Base-by-base conservation (phyloP, 495 filamentous ascomycete genomes). In the Penicillium nucicola region DNA sequence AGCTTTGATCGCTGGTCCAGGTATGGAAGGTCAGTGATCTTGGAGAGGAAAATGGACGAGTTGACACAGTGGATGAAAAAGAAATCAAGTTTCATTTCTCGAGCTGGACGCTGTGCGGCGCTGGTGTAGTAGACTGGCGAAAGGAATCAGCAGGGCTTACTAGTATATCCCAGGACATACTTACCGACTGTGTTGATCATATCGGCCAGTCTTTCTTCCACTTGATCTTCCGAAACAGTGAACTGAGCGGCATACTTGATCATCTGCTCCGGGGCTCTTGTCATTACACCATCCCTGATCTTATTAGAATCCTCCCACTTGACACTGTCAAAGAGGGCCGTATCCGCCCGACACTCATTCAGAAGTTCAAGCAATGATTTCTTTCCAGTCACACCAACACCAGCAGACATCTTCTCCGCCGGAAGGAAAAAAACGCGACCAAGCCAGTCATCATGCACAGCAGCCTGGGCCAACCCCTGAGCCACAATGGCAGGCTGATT, bases 401-500 rank as follows among this genome's bases (percentile, higher is more conserved):
- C 62, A 1, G 61, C 61, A 0, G 81, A 76, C 13, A 68, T 66
- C 56, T 77, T 62, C 58, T 92, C 88, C 0, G 76, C 69, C 0
- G 60, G 67, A 0, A 76, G 39, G 18, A 93, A 67, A 43, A 82
- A 69, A 1, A 77, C 11, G 42, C 45, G 13, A 25, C 64, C 67
- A 0, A 85, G 61, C 61, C 77, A 77, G 33, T 73, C 59, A 0
- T 71, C 67, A 56, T 89, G 84, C 6, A 87, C 78, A 3, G 85
- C 82, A 8, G 86, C 72, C 71, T 92, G 83, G 3, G 92, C 88
- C 5, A 95, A 76, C 2, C 71, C 91, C 76, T 93, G 84, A 2
- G 90, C 87, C 14, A 95, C 75, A 34, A 96, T 83, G 32, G 87
- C 88, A 4, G 87, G 88, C 59, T 92, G 87, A 1, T 77, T 56